A percentile compares a stretch with the other conserved stretches of the same genome.
These are phyloP conservation scores for Leccinum arenicola DNA, from an alignment of 768 basidiomycete species.

Conservation along the genomic window DNA sequence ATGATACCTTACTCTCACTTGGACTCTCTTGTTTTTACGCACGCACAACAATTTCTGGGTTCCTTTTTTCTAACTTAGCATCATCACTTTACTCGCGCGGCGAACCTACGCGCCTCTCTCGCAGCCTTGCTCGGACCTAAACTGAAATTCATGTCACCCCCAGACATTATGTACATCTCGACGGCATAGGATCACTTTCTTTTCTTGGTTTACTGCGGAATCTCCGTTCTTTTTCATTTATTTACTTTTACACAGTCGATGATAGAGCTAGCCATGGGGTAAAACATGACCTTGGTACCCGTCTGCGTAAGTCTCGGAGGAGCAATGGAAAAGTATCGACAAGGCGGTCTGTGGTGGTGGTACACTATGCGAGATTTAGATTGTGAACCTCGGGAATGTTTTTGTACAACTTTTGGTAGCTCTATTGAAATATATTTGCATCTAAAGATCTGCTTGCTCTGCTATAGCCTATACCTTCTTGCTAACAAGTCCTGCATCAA, in stretches of 20 bases:
- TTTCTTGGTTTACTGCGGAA: background rate
- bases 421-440: too few relatives aligned
- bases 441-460: too few relatives aligned
- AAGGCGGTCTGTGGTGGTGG: too few relatives aligned
- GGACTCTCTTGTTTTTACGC: conserved; percentile 6
- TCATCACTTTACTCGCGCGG: background rate
- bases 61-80: conserved; percentile 11
- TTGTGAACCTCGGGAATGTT: too few relatives aligned
- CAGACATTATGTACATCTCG: background rate
- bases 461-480: too few relatives aligned
- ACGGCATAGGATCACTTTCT: background rate
- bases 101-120: background rate
- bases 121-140: background rate
- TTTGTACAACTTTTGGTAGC: too few relatives aligned
- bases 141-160: background rate
- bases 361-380: too few relatives aligned
- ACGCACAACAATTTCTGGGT: background rate
- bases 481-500: too few relatives aligned
- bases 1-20: conserved; percentile 11
- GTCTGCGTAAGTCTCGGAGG: too few relatives aligned
- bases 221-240: background rate
- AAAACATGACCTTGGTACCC: background rate
- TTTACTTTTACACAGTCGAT: background rate
- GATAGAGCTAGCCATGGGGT: background rate
- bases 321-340: too few relatives aligned